A percentile compares a stretch with the other conserved stretches of the same genome.
These are phyloP conservation scores for Laetiporus sulphureus DNA, from an alignment of 1,284 basidiomycete species.

Conservation along the genomic window DNA sequence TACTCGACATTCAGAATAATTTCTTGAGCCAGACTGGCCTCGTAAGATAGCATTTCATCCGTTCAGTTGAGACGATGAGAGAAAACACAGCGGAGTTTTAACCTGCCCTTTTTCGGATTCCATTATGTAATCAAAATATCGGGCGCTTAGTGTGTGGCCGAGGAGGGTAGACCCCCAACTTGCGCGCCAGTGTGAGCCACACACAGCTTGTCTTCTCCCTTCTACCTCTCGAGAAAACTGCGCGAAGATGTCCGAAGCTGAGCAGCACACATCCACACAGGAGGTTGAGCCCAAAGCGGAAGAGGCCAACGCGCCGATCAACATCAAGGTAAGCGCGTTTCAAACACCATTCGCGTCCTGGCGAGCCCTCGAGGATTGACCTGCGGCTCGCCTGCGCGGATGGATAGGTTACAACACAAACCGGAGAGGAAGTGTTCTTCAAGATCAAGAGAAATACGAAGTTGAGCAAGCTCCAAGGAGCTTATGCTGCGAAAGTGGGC, in stretches of 20 bases:
- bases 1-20: no score
- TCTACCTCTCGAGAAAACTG: neutral
- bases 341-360: neutral
- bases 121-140: neutral
- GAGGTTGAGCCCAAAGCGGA: constrained; percentile 53
- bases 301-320: constrained; percentile 68
- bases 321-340: constrained; percentile 63
- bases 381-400: neutral
- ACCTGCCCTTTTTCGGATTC: neutral
- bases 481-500: constrained; percentile 91
- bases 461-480: constrained; percentile 88
- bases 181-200: constrained; percentile 1
- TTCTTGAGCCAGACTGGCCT: no score
- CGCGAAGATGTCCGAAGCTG: constrained; percentile 57
- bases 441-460: constrained; percentile 96
- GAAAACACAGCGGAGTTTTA: no score
- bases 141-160: neutral
- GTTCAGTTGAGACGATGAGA: no score
- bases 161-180: neutral
- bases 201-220: constrained; percentile 3
- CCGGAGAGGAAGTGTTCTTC: constrained; percentile 92
- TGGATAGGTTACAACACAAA: constrained; percentile 68
- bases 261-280: constrained; percentile 35
- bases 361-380: neutral
- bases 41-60: no score